These are phyloP conservation scores for Alternaria metachromatica DNA, from an alignment of 2,329 filamentous ascomycete species.

Conservation along the genomic window DNA sequence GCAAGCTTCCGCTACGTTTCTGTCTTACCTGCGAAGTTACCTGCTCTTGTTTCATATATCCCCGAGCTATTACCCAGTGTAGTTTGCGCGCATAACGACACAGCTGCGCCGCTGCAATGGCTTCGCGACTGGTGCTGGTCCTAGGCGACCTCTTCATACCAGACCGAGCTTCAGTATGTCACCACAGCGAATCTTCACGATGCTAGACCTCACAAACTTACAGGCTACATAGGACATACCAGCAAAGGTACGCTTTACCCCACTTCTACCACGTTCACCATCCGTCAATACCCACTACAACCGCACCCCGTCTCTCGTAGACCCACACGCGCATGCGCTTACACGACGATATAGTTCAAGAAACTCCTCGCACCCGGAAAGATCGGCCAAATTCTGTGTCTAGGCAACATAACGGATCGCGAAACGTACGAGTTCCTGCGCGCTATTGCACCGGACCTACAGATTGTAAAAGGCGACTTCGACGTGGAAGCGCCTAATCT, in stretches of 20 bases:
- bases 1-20: background rate
- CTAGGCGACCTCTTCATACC: slow-evolving; percentile 54
- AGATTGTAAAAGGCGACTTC: slow-evolving; percentile 74
- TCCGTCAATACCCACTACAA: background rate
- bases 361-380: slow-evolving; percentile 66
- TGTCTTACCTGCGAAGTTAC: background rate
- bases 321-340: background rate
- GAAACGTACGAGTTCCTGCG: slow-evolving; percentile 65
- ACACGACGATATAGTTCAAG: slow-evolving; percentile 50
- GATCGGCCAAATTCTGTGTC: slow-evolving; percentile 64
- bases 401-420: slow-evolving; percentile 65
- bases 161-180: slow-evolving; percentile 50
- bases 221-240: slow-evolving; percentile 51
- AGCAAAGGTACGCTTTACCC: slow-evolving; percentile 43
- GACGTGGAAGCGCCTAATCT: slow-evolving; percentile 71
- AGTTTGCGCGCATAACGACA: background rate
- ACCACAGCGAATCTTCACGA: slow-evolving; percentile 1
- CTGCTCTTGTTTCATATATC: background rate
- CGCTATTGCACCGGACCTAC: slow-evolving; percentile 65
- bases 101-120: slow-evolving; percentile 38
- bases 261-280: background rate
- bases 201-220: slow-evolving; percentile 46
- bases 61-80: background rate
- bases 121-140: slow-evolving; percentile 51
- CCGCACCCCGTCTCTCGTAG: background rate